phyloP scores from a whole-genome alignment of 768 basidiomycete genomes.

The Rhodotorula taiwanensis region DNA sequence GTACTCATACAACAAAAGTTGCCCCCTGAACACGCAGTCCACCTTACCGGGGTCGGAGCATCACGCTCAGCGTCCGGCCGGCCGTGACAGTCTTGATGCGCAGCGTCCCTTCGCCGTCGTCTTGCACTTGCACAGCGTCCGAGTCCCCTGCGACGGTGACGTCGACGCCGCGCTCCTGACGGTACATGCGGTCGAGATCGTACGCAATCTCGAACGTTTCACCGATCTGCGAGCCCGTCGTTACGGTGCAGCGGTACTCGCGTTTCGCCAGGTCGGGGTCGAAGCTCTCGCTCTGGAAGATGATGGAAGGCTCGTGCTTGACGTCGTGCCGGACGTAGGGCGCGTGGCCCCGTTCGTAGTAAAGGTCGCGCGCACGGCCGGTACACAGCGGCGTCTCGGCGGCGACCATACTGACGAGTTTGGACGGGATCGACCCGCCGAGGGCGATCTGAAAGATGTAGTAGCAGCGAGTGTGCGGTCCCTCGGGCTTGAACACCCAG shows the following conservation, averaged over 20 bases:
- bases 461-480: conserved; percentile 12
- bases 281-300: conserved; percentile 25
- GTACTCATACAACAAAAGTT: too few species aligned
- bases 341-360: conserved; percentile 19
- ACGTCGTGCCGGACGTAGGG: conserved; percentile 15
- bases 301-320: not conserved
- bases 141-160: conserved; percentile 10
- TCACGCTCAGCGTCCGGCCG: conserved; percentile 1
- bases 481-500: conserved; percentile 18
- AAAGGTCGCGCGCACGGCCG: conserved; percentile 10
- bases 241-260: conserved; percentile 13
- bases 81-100: conserved; percentile 1
- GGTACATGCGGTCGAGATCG: conserved; percentile 17
- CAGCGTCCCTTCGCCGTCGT: conserved; percentile 9
- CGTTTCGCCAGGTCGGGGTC: not conserved
- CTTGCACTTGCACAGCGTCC: conserved; percentile 2
- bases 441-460: conserved; percentile 23
- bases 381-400: conserved; percentile 15
- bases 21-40: not conserved
- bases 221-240: conserved; percentile 8
- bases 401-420: conserved; percentile 9
- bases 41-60: conserved; percentile 6
- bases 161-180: not conserved
- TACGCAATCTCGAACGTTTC: conserved; percentile 23
- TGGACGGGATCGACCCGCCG: conserved; percentile 5